Evolutionary conservation across 345 rosid species (phyloP).

Genomic region (Lumnitzera racemosa): DNA sequence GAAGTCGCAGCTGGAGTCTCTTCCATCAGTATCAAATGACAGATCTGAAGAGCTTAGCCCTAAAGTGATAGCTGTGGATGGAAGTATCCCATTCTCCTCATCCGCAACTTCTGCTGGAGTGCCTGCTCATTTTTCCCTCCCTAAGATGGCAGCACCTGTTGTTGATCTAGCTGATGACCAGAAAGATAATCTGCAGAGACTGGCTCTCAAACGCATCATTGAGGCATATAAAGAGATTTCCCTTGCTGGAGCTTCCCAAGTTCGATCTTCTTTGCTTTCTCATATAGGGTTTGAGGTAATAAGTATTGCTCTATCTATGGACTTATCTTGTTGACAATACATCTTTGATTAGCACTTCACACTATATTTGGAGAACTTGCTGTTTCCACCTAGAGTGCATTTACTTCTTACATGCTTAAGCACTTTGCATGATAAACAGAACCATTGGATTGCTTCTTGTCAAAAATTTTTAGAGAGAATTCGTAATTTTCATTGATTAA

Average conservation of each 20-base stretch:
- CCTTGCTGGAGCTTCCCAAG: constrained; percentile 72
- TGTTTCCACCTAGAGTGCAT: too few relatives aligned
- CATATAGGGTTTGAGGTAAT: constrained; percentile 80
- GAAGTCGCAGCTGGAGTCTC: constrained; percentile 34
- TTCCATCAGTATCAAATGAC: constrained; percentile 63
- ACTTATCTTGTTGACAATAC: background rate
- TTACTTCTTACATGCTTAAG: too few relatives aligned
- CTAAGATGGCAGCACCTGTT: constrained; percentile 91
- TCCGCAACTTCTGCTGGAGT: constrained; percentile 48
- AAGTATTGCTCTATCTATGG: constrained; percentile 12
- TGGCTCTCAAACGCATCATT: constrained; percentile 58
- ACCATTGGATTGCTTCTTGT: too few relatives aligned
- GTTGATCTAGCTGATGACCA: constrained; percentile 63
- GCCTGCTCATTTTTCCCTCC: constrained; percentile 44
- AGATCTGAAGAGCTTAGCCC: constrained; percentile 85
- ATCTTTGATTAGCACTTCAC: background rate
- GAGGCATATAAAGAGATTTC: constrained; percentile 79
- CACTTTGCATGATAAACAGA: too few relatives aligned
- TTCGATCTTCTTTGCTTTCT: constrained; percentile 77
- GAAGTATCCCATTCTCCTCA: constrained; percentile 45
- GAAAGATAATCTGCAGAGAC: constrained; percentile 73
- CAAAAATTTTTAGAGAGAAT: too few relatives aligned
- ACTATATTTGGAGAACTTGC: too few relatives aligned
- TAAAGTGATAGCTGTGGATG: constrained; percentile 42
- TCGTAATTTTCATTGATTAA: too few relatives aligned